Conservation (phyloP, 371 early-diverging fungal species). For the Apophysomyces sp. region DNA sequence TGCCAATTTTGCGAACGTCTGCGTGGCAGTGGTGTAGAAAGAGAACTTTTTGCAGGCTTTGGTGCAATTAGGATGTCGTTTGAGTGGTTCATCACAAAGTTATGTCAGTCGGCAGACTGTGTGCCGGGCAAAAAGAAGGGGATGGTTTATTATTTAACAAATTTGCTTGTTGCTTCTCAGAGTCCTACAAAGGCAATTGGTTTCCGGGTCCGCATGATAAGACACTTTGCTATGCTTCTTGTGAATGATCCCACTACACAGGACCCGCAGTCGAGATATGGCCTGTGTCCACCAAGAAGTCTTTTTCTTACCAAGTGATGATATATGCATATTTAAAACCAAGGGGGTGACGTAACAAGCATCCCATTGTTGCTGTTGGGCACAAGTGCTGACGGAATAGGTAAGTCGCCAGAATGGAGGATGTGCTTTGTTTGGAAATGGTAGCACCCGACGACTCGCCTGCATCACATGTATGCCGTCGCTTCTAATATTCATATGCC, state of each 20-base stretch:
- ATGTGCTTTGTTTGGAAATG: slow-evolving; percentile 6
- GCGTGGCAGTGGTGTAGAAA: neutral
- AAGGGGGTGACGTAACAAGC: slow-evolving; percentile 8
- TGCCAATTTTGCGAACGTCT: neutral
- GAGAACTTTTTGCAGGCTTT: neutral
- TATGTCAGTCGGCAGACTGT: neutral
- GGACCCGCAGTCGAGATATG: neutral
- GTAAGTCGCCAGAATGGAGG: slow-evolving; percentile 13
- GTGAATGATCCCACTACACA: slow-evolving; percentile 2
- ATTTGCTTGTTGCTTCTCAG: neutral
- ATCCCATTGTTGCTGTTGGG: neutral
- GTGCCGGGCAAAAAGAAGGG: slow-evolving; percentile 1
- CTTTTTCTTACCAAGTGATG: slow-evolving; percentile 2
- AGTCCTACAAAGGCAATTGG: slow-evolving; percentile 1
- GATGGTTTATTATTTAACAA: neutral
- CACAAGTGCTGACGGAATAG: slow-evolving; percentile 4
- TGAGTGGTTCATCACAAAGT: neutral
- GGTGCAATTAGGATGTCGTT: neutral
- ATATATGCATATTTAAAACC: slow-evolving; percentile 9
- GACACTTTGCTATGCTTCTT: neutral
- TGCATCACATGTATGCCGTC: neutral
- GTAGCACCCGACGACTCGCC: slow-evolving; percentile 3
- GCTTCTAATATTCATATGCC: neutral
- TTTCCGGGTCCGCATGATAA: neutral
- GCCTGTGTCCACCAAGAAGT: neutral